These are phyloP conservation scores for Aspergillus neotritici DNA, from an alignment of 2,329 filamentous ascomycete genomes.

Conservation along the genomic window DNA sequence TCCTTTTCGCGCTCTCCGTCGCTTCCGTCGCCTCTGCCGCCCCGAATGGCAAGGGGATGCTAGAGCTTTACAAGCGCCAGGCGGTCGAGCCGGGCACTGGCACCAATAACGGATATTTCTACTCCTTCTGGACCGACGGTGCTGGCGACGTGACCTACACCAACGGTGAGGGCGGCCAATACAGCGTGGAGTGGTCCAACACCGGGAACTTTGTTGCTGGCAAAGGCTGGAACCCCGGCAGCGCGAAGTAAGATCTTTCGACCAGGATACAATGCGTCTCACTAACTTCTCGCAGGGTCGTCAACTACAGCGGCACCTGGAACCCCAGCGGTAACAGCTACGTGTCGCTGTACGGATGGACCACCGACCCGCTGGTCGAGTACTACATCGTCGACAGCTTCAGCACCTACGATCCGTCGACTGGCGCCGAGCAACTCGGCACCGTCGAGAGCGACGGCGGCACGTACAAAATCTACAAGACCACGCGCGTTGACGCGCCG, in stretches of 20 bases:
- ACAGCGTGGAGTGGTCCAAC: slow-evolving; percentile 44
- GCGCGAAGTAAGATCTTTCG: slow-evolving; percentile 38
- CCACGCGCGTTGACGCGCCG: slow-evolving; percentile 33
- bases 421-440: slow-evolving; percentile 27
- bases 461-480: slow-evolving; percentile 37
- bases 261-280: not conserved
- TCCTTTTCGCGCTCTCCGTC: slow-evolving; percentile 6
- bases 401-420: slow-evolving; percentile 29
- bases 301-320: slow-evolving; percentile 28
- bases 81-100: slow-evolving; percentile 17
- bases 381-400: slow-evolving; percentile 37
- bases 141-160: slow-evolving; percentile 43
- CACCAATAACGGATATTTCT: slow-evolving; percentile 44
- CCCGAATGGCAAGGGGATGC: not conserved
- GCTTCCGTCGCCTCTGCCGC: slow-evolving; percentile 8
- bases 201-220: slow-evolving; percentile 53
- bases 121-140: slow-evolving; percentile 48
- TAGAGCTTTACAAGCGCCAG: slow-evolving; percentile 10
- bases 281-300: slow-evolving; percentile 3
- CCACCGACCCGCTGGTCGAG: slow-evolving; percentile 32
- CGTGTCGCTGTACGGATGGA: slow-evolving; percentile 40
- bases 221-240: slow-evolving; percentile 55
- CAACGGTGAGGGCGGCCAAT: slow-evolving; percentile 42
- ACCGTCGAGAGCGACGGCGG: slow-evolving; percentile 35
- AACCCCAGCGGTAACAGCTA: slow-evolving; percentile 29